phyloP scores from a whole-genome alignment of 2,329 filamentous ascomycete genomes.

The Arachnomyces sp. region DNA sequence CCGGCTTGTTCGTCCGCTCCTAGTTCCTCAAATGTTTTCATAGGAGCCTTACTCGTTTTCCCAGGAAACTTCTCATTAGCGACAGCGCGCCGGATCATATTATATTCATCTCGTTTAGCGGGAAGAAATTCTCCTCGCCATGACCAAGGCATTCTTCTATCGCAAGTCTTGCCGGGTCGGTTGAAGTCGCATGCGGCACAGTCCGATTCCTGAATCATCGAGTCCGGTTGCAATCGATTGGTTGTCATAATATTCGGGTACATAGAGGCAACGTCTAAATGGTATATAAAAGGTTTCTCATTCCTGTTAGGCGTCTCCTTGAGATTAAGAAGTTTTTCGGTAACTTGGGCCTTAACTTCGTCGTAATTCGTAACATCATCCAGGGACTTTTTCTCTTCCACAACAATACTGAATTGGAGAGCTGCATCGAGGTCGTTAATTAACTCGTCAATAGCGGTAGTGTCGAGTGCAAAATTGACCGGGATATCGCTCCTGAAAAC shows the following conservation, averaged over 20 bases:
- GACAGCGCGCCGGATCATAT: conserved; percentile 90
- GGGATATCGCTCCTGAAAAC: conserved; percentile 96
- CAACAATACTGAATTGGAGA: conserved; percentile 74
- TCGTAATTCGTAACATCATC: conserved; percentile 76
- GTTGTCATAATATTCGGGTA: conserved; percentile 99
- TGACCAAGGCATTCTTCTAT: conserved; percentile 88
- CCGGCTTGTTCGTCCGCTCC: conserved; percentile 71
- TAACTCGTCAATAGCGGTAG: conserved; percentile 81
- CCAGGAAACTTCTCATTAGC: conserved; percentile 91
- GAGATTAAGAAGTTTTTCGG: conserved; percentile 60
- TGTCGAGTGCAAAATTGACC: conserved; percentile 85
- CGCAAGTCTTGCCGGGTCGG: conserved; percentile 91
- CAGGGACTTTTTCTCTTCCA: conserved; percentile 75
- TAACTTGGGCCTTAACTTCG: conserved; percentile 77
- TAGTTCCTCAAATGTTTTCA: conserved; percentile 72
- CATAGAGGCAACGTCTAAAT: conserved; percentile 98
- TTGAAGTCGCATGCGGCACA: conserved; percentile 99
- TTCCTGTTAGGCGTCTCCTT: conserved; percentile 76
- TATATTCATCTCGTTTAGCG: conserved; percentile 95
- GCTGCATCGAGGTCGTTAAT: conserved; percentile 79
- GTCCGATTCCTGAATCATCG: conserved; percentile 95
- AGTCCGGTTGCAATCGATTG: conserved; percentile 92
- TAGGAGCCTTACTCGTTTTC: conserved; percentile 61
- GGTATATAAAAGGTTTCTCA: conserved; percentile 88
- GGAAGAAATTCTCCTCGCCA: conserved; percentile 98